phyloP scores from a whole-genome alignment of 108 stramenopile genomes.

The Stephanodiscus minutulus region DNA sequence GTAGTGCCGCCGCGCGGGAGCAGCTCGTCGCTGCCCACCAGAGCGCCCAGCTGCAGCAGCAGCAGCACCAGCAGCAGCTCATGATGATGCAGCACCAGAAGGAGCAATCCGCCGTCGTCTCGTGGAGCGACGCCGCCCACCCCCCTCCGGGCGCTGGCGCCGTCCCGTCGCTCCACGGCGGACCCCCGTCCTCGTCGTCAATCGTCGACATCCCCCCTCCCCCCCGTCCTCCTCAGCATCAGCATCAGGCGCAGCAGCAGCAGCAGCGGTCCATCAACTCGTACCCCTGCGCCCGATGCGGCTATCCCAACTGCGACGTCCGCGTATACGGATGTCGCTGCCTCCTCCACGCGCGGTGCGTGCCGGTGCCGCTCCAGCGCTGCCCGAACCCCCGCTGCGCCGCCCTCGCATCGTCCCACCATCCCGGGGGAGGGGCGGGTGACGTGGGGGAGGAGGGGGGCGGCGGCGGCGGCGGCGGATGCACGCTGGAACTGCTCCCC shows the following conservation, averaged over 20 bases:
- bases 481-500: slow-evolving; percentile 67
- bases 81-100: not conserved
- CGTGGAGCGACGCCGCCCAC: not conserved
- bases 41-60: not conserved
- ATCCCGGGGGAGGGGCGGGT: slow-evolving; percentile 10
- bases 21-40: too few relatives aligned
- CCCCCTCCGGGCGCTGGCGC: not conserved
- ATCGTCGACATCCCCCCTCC: slow-evolving; percentile 28
- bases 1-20: not conserved
- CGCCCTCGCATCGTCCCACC: slow-evolving; percentile 20
- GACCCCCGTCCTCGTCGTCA: not conserved
- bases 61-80: not conserved
- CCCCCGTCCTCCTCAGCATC: slow-evolving; percentile 37
- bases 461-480: slow-evolving; percentile 13
- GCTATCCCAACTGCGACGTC: slow-evolving; percentile 71
- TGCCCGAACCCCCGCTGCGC: slow-evolving; percentile 43
- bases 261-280: slow-evolving; percentile 61
- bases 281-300: slow-evolving; percentile 53
- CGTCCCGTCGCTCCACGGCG: not conserved
- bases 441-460: slow-evolving; percentile 34
- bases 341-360: slow-evolving; percentile 62
- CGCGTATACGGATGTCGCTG: slow-evolving; percentile 58
- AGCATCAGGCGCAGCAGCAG: slow-evolving; percentile 55
- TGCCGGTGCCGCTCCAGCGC: slow-evolving; percentile 34
- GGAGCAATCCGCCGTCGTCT: slow-evolving; percentile 10